Evolutionary conservation across 2,329 filamentous ascomycete species (phyloP).

Genomic region (Ophiognomonia clavigignenti-juglandacearum): DNA sequence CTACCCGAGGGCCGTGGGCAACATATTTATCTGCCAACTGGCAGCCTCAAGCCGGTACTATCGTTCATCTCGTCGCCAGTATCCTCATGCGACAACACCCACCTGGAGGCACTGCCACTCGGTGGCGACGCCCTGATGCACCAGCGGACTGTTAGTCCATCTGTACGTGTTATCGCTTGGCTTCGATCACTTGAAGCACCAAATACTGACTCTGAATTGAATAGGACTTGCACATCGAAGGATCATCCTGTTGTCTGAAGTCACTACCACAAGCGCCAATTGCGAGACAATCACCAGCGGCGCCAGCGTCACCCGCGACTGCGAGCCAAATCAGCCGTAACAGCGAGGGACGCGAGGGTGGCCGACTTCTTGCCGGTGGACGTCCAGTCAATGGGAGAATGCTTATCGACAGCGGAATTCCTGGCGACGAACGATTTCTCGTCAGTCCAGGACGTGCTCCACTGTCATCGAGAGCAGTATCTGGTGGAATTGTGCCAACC

Average conservation of each 20-base stretch:
- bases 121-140: neutral
- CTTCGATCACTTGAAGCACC: neutral
- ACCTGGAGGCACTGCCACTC: neutral
- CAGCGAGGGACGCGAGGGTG: neutral
- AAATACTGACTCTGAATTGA: conserved; percentile 9
- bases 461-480: too few species aligned
- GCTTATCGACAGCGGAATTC: too few species aligned
- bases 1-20: neutral
- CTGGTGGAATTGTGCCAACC: too few species aligned
- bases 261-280: neutral
- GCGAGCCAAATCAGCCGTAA: neutral
- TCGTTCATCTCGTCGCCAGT: conserved; percentile 1
- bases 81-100: neutral
- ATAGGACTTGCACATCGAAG: conserved; percentile 4
- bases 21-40: neutral
- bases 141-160: conserved; percentile 4
- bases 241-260: neutral
- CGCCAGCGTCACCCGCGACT: neutral
- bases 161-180: conserved; percentile 5
- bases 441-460: neutral
- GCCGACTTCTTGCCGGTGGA: too few species aligned
- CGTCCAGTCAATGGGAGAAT: neutral
- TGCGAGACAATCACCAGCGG: neutral
- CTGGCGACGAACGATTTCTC: too few species aligned
- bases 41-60: neutral